Percentiles rank a stretch among this genome's conserved stretches.
Conservation (phyloP, 768 basidiomycete species). For the Mycena amicta region DNA sequence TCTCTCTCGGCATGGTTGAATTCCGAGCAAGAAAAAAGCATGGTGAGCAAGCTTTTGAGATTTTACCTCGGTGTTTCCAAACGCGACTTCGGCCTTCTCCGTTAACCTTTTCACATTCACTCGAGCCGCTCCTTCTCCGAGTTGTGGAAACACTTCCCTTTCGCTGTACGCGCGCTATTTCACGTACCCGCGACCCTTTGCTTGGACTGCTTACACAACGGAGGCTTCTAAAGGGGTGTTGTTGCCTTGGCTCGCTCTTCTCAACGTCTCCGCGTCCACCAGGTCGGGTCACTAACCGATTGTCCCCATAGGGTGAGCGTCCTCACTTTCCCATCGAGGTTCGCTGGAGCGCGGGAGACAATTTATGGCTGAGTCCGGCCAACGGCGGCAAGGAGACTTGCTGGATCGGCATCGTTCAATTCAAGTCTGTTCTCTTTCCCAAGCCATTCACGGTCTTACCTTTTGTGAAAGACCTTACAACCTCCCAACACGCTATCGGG, state of each 20-base stretch:
- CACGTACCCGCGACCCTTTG: background rate
- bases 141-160: background rate
- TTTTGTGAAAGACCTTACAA: slow-evolving; percentile 74
- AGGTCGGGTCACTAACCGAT: background rate
- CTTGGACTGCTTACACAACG: background rate
- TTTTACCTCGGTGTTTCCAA: background rate
- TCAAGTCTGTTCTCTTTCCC: slow-evolving; percentile 63
- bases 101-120: background rate
- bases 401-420: slow-evolving; percentile 99
- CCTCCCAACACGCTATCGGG: slow-evolving; percentile 77
- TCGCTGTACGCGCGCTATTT: no score
- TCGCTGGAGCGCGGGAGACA: slow-evolving; percentile 83
- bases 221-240: background rate
- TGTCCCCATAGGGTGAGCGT: slow-evolving; percentile 70
- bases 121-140: background rate
- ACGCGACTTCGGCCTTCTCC: background rate
- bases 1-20: slow-evolving; percentile 76
- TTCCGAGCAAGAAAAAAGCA: slow-evolving; percentile 45
- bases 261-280: no score
- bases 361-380: slow-evolving; percentile 93
- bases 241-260: background rate
- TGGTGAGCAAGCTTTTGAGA: slow-evolving; percentile 2
- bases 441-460: background rate
- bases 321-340: slow-evolving; percentile 95
- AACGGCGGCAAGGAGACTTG: slow-evolving; percentile 68